Percentiles rank a stretch among this genome's conserved stretches.
These are phyloP conservation scores for Teratosphaeria pseudoeucalypti DNA, from an alignment of 2,329 filamentous ascomycete species.

Conservation along the genomic window DNA sequence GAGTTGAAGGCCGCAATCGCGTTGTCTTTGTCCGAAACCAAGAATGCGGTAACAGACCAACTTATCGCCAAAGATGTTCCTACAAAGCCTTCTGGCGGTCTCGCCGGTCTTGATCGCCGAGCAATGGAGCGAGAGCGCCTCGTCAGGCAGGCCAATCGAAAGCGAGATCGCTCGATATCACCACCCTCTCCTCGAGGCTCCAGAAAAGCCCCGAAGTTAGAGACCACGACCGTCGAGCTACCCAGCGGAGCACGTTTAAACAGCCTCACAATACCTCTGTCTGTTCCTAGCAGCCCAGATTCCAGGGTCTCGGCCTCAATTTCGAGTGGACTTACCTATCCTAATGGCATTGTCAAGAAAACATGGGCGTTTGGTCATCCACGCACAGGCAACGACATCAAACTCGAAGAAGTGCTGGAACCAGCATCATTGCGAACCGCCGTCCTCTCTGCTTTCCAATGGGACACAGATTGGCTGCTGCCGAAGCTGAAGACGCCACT, in stretches of 20 bases:
- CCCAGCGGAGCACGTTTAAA: conserved; percentile 16
- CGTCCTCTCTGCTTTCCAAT: conserved; percentile 77
- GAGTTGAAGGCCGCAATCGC: conserved; percentile 52
- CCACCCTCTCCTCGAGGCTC: conserved; percentile 19
- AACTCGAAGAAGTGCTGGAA: conserved; percentile 77
- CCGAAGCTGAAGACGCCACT: conserved; percentile 47
- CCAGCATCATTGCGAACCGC: conserved; percentile 61
- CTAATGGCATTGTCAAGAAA: conserved; percentile 61
- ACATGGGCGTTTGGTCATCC: conserved; percentile 62
- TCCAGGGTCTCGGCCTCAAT: background rate
- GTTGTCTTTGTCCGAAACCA: conserved; percentile 16
- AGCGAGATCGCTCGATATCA: conserved; percentile 44
- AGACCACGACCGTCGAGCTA: conserved; percentile 8
- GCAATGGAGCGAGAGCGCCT: conserved; percentile 80
- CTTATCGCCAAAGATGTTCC: background rate
- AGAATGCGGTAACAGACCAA: background rate
- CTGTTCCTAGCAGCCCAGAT: background rate
- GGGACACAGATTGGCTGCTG: conserved; percentile 71
- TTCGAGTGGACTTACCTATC: conserved; percentile 34
- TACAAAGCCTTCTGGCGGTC: conserved; percentile 2
- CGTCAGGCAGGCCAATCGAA: conserved; percentile 45
- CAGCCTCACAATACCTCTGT: conserved; percentile 15
- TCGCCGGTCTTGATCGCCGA: conserved; percentile 59
- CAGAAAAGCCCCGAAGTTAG: conserved; percentile 18
- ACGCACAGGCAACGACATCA: conserved; percentile 62